Base-by-base conservation (phyloP, 2,329 filamentous ascomycete species). In the Lasiodiplodia theobromae region DNA sequence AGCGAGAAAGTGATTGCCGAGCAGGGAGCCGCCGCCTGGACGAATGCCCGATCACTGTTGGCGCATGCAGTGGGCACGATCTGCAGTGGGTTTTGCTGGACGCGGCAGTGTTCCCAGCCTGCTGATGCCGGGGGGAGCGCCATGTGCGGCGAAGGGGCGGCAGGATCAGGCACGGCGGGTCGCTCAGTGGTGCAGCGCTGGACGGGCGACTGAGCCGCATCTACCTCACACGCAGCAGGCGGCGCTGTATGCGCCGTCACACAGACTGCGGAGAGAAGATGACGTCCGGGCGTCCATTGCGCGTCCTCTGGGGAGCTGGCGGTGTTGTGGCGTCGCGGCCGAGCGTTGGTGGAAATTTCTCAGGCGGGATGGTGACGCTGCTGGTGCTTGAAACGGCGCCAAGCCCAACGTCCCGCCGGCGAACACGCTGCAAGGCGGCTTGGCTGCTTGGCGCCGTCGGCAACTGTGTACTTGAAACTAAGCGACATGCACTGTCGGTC, bases 261-360 rank as follows among this genome's bases (percentile, higher is more conserved):
- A 52, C 60, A 40, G 60, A 52, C 60, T 64, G 60, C 31, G 60
- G 60, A 64, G 60, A 28, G 12, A 7, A 16, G 40, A 51, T 38
- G 44, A 28, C 44, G 47, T 52, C 60, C 47, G 60, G 28, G 60
- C 60, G 47, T 14, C 60, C n/a, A 52, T 64, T 64, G 60, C 60
- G 60, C 60, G 60, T 64, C 60, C 60, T 40, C 60, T 2, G 44
- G 47, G 47, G 47, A n/a, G 44, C 60, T 31, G 37, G 54, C 37
- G 56, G 56, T 44, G 56, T 31, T 60, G 56, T 44, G 60, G 60
- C 37, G 28, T 31, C 31, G 60, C 21, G 25, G 60, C 47, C 44
- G 28, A 51, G 44, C 58, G 58, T 52, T 64, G 60, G 60, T 64
- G 60, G 60, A 53, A 64, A 64, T 64, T 64, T 64, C 47, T 21